Percentiles rank a stretch among this genome's conserved stretches.
phyloP scores from a whole-genome alignment of 164 flowering plant genomes.

The Echeveria elegans region DNA sequence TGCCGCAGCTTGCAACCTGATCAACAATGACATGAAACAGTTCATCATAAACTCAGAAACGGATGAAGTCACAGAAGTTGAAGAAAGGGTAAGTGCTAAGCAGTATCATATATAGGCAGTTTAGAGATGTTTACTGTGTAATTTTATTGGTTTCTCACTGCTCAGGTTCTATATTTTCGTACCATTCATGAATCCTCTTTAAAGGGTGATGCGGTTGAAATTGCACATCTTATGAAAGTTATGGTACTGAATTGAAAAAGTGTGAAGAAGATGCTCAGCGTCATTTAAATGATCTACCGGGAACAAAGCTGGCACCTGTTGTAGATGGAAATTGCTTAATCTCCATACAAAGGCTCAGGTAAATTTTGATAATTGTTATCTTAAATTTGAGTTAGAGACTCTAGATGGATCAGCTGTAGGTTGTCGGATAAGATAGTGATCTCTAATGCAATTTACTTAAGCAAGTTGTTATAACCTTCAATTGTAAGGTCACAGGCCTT shows the following conservation, averaged over 20 bases:
- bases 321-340: conserved; percentile 96
- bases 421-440: no score
- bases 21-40: no score
- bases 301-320: conserved; percentile 70
- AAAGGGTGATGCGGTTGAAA: conserved; percentile 83
- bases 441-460: no score
- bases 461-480: neutral
- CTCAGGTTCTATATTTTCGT: neutral
- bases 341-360: conserved; percentile 99
- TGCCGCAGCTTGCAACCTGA: conserved; percentile 78
- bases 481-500: no score
- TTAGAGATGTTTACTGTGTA: no score
- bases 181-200: neutral
- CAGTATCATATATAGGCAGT: no score
- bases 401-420: no score
- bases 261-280: no score
- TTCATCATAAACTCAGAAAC: no score
- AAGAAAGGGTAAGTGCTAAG: conserved; percentile 46
- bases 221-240: conserved; percentile 68
- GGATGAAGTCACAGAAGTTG: conserved; percentile 77
- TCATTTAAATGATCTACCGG: no score
- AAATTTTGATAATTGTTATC: neutral
- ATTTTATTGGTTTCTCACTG: neutral
- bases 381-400: neutral
- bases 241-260: no score